Evolutionary conservation across 2,329 filamentous ascomycete genomes (phyloP), one percentile per base, ranked within the genome.

Genomic region (Stemphylium vesicarium): DNA sequence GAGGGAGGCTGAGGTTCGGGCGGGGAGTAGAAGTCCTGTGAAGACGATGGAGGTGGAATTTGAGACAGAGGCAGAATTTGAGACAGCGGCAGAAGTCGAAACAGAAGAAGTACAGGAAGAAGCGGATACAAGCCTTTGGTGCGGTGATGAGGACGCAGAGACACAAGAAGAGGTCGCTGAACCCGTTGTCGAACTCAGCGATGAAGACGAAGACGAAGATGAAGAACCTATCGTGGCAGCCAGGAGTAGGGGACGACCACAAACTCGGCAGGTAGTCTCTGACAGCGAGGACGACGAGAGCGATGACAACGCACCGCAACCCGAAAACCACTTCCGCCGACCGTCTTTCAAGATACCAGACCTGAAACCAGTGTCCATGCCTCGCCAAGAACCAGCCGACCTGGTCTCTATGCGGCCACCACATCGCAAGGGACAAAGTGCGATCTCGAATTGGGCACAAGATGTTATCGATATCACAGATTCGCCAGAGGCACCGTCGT

Each of bases 381-480:
- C 31, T 31, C 20, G 31, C 15, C 45, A 59, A 26, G 44, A 57
- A 10, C 39, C 45, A 9, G 57, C 63, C 12, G 50, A 63, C 10
- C 40, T 66, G n/a, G 54, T 50, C 3, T 69, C 66, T 2, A 62
- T 65, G 58, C 55, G 60, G 43, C 61, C 66, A 10, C 64, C 64
- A 41, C 60, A 65, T 36, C 53, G 53, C 24, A 72, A 73, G 31
- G 71, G 60, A 9, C 57, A 65, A 33, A 68, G 59, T 45, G 62
- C 65, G 2, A 67, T 69, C 39, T 71, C 66, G 6, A 69, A 66
- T 15, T 73, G 69, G 65, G 65, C 66, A 3, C 65, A 71, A 48
- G 67, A 72, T 31, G 69, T 73, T 12, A 64, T 75, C 35, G 72
- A 76, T 20, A 47, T 75, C 40, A 71, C 70, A 10, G 56, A 57